A percentile compares a stretch with the other conserved stretches of the same genome.
Conservation (phyloP, 1,139 yeast genomes). For the Scheffersomyces quercinus region DNA sequence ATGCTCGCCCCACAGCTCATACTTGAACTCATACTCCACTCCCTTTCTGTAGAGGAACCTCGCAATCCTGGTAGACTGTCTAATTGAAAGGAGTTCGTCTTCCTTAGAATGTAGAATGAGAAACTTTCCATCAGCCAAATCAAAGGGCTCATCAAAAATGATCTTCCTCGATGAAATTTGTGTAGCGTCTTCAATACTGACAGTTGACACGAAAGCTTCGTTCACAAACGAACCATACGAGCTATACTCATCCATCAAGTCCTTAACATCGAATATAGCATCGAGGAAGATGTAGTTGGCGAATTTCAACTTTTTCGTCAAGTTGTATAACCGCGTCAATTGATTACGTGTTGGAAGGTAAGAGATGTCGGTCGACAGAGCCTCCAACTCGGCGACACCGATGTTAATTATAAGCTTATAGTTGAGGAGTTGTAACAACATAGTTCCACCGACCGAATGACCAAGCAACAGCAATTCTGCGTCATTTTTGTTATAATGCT, state of each 20-base stretch:
- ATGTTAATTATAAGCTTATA: slow-evolving; percentile 16
- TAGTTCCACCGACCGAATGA: slow-evolving; percentile 82
- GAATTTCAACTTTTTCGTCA: background rate
- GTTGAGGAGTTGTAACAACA: slow-evolving; percentile 57
- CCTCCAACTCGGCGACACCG: slow-evolving; percentile 10
- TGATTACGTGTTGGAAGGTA: background rate
- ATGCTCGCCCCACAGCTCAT: slow-evolving; percentile 34
- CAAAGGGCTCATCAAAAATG: slow-evolving; percentile 1
- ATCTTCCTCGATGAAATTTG: slow-evolving; percentile 20
- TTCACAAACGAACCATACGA: slow-evolving; percentile 40
- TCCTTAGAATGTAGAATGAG: slow-evolving; percentile 29
- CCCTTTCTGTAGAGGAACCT: slow-evolving; percentile 13
- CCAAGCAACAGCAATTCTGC: slow-evolving; percentile 51
- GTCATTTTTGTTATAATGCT: slow-evolving; percentile 9
- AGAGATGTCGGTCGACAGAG: background rate
- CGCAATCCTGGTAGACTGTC: slow-evolving; percentile 22
- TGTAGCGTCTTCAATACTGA: slow-evolving; percentile 23
- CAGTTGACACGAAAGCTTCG: slow-evolving; percentile 38
- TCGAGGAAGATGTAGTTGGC: slow-evolving; percentile 33
- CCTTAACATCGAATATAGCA: slow-evolving; percentile 50
- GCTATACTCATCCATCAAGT: slow-evolving; percentile 46
- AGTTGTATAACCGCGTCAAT: background rate
- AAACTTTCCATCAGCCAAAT: slow-evolving; percentile 1
- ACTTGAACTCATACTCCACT: slow-evolving; percentile 6
- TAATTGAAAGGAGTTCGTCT: slow-evolving; percentile 35